These are phyloP conservation scores for Neospermospora avenae DNA, from an alignment of 2,329 filamentous ascomycete genomes.

Conservation along the genomic window DNA sequence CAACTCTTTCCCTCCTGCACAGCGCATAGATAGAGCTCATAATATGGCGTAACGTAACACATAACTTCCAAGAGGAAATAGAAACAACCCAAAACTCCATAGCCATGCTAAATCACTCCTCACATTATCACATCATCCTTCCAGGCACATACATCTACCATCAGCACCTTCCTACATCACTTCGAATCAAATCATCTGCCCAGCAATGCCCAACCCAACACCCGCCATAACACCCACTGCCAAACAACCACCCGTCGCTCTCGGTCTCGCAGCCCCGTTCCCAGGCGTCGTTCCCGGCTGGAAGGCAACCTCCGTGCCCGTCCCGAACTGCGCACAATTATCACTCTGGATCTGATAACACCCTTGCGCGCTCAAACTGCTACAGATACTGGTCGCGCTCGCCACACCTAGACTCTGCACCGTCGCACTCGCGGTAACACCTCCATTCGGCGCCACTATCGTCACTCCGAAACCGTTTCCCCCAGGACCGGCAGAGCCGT, in stretches of 20 bases:
- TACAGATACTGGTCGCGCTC: conserved; percentile 52
- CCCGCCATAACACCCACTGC: conserved; percentile 26
- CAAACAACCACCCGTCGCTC: conserved; percentile 23
- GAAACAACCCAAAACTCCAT: conserved; percentile 7
- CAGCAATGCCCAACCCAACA: conserved; percentile 26
- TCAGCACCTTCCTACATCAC: neutral
- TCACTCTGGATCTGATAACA: conserved; percentile 39
- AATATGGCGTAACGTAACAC: neutral
- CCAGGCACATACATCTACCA: neutral
- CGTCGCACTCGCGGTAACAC: conserved; percentile 48
- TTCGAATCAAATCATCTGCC: conserved; percentile 24
- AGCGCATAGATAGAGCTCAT: neutral
- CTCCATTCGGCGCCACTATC: conserved; percentile 51
- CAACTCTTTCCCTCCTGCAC: neutral
- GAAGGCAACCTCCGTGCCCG: conserved; percentile 13
- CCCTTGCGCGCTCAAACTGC: conserved; percentile 50
- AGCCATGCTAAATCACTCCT: conserved; percentile 5
- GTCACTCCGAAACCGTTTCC: conserved; percentile 49
- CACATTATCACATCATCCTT: neutral
- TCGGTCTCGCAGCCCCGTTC: conserved; percentile 26
- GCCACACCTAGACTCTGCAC: conserved; percentile 40
- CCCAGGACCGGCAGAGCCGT: conserved; percentile 23
- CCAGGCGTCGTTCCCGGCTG: conserved; percentile 16
- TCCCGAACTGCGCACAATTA: conserved; percentile 32
- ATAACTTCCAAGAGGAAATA: neutral